Evolutionary conservation across 148 eudicot genomes (phyloP), one percentile per base, ranked within the genome.

Genomic region (Simmondsia chinensis): DNA sequence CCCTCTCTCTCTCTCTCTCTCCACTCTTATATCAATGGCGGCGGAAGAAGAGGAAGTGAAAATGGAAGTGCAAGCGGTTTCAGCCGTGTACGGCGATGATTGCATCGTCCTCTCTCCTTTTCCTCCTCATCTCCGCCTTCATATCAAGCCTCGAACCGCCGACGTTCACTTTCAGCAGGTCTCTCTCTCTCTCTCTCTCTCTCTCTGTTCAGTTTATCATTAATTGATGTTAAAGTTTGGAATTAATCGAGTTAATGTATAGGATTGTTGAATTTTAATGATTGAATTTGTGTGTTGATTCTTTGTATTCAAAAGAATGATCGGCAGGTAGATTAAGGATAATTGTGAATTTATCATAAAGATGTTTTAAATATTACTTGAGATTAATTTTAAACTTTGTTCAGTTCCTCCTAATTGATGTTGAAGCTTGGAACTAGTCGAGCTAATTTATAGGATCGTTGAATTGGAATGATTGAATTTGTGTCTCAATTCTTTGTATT

Each of bases 71-170:
- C 86, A 83, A 53, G 94, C 94, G 6, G 67, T 71, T 8, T 43
- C 65, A 70, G 61, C 96, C 20, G 91, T 88, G n/a, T 88, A 83
- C 62, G 94, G 91, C 46, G 82, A 75, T 16, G 96, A 83, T 42
- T 80, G 96, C 38, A 16, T 43, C 4, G 49, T 88, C 34, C 46
- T 83, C 25, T 47, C 66, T 17, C 21, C 33, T 4, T 77, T 77
- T 40, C 96, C 94, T 46, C 91, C 94, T 33, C 79, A 70, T 22
- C 59, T 88, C 45, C 82, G 52, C 36, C 34, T 88, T 22, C 89
- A 70, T 48, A 53, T 83, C 39, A 75, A 66, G 36, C 94, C 96
- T 31, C 79, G 87, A 34, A 88, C 94, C 9, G 94, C 94, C 52
- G 81, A 83, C 5, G 70, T 74, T 38, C 59, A 76, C 30, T 88